Conservation (phyloP, 2,329 filamentous ascomycete genomes). For the Triangularia verruculosa region DNA sequence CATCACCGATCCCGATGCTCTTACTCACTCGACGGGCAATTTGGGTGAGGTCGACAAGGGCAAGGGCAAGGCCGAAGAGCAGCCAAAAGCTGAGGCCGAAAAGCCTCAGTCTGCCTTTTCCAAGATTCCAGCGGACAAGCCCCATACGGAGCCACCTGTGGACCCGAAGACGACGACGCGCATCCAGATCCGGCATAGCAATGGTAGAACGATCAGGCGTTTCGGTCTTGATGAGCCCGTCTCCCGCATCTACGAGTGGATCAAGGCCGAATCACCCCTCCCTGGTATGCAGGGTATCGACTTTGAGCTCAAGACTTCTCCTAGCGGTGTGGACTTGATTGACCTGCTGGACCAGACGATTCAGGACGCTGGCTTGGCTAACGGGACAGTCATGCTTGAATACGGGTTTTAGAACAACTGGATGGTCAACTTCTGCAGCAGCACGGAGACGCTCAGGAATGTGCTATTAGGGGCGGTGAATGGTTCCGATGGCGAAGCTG, state of each 20-base stretch:
- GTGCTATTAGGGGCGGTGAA: not conserved
- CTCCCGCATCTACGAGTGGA: conserved; percentile 87
- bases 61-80: conserved; percentile 24
- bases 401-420: conserved; percentile 58
- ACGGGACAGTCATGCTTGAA: conserved; percentile 94
- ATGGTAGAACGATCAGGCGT: conserved; percentile 80
- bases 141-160: conserved; percentile 74
- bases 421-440: not conserved
- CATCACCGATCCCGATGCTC: conserved; percentile 77
- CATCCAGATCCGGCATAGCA: conserved; percentile 88
- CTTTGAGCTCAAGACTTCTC: conserved; percentile 87
- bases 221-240: conserved; percentile 77
- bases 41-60: conserved; percentile 22
- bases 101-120: conserved; percentile 52
- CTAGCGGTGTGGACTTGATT: conserved; percentile 75
- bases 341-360: conserved; percentile 71
- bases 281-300: conserved; percentile 73
- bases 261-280: conserved; percentile 76
- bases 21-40: conserved; percentile 63
- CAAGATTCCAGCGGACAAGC: conserved; percentile 66
- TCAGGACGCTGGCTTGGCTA: conserved; percentile 79
- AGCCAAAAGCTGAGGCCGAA: conserved; percentile 39
- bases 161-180: conserved; percentile 73
- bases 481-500: too few species aligned
- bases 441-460: not conserved